Evolutionary conservation across 148 eudicot genomes (phyloP).

Genomic region (Chenopodium album): DNA sequence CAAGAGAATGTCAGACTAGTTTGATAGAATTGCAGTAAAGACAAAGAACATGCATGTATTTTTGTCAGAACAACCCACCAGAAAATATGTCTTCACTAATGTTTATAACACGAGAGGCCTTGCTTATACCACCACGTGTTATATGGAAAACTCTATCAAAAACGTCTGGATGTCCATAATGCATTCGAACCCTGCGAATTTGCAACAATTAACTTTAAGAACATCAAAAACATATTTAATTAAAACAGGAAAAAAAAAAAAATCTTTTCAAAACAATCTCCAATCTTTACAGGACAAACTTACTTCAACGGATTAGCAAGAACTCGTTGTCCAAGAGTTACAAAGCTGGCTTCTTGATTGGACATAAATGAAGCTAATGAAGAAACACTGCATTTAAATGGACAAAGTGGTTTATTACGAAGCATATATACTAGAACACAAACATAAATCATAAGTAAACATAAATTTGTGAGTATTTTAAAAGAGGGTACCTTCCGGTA

Average conservation of each 20-base stretch:
- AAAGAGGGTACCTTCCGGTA: constrained; percentile 77
- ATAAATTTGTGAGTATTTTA: neutral
- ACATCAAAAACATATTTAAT: neutral
- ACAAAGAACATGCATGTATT: neutral
- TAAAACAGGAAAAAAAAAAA: neutral
- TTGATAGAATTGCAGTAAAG: neutral
- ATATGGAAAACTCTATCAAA: constrained; percentile 97
- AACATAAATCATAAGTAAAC: too few relatives aligned
- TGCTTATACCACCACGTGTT: constrained; percentile 99
- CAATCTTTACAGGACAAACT: constrained; percentile 26
- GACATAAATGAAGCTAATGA: constrained; percentile 99
- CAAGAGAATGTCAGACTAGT: too few relatives aligned
- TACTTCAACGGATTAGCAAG: constrained; percentile 96
- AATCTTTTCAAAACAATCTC: neutral
- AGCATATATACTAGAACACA: neutral
- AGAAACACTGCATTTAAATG: constrained; percentile 74
- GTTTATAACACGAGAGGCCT: constrained; percentile 96
- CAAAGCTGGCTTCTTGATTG: constrained; percentile 93
- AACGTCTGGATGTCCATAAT: constrained; percentile 99
- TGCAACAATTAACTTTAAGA: constrained; percentile 9
- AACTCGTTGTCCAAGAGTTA: constrained; percentile 97
- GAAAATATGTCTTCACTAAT: constrained; percentile 97
- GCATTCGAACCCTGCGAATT: constrained; percentile 88
- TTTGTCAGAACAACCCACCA: constrained; percentile 42
- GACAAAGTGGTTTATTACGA: constrained; percentile 16